These are phyloP conservation scores for Plasmodium inui DNA, from an alignment of 169 alveolate species.

Conservation along the genomic window DNA sequence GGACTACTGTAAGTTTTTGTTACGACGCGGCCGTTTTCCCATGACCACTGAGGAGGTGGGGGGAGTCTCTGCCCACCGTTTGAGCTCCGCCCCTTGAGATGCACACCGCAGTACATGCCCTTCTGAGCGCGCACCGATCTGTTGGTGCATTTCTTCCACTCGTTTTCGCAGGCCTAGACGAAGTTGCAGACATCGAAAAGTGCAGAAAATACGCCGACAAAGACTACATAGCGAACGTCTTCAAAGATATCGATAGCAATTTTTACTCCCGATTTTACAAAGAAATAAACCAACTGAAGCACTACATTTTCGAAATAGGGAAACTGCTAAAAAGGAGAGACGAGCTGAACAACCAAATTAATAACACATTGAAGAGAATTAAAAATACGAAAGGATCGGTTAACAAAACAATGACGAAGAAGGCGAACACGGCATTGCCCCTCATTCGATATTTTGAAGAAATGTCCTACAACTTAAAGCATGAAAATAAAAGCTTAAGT, in stretches of 20 bases:
- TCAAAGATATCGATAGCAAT: neutral
- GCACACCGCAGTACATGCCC: neutral
- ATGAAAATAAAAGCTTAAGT: conserved; percentile 25
- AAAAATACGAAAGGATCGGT: conserved; percentile 21
- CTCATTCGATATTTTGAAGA: conserved; percentile 53
- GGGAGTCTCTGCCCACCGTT: neutral
- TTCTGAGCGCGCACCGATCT: neutral
- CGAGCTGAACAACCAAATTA: conserved; percentile 31
- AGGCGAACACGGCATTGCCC: conserved; percentile 9
- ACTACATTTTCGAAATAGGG: conserved; percentile 22
- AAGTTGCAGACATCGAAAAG: conserved; percentile 15
- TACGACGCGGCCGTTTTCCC: neutral
- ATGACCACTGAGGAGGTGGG: neutral
- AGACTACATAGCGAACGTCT: conserved; percentile 1
- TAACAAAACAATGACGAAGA: neutral
- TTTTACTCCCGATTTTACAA: conserved; percentile 26
- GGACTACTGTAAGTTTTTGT: conserved; percentile 52
- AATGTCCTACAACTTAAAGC: conserved; percentile 17
- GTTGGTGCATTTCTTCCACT: neutral
- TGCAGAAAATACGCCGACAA: conserved; percentile 12
- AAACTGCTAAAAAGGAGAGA: conserved; percentile 31
- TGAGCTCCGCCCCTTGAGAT: neutral
- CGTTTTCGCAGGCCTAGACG: conserved; percentile 15
- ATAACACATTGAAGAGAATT: conserved; percentile 12
- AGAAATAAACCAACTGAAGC: conserved; percentile 33